Conservation (phyloP, 2,329 filamentous ascomycete species). For the Leptographium procerum region DNA sequence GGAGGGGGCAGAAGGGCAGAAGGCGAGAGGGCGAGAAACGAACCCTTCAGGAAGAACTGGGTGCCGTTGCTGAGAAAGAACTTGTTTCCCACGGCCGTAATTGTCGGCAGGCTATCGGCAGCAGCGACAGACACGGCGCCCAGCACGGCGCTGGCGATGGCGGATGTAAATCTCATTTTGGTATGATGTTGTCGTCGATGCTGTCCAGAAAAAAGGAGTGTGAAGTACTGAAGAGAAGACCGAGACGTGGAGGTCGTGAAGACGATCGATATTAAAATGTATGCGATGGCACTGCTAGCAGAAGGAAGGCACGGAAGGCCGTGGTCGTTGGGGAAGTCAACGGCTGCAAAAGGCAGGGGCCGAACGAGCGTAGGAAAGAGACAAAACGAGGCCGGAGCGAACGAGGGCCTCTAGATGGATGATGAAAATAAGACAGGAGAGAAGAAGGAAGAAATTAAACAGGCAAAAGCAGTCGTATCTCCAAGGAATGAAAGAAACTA, state of each 20-base stretch:
- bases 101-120: constrained; percentile 27
- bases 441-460: background rate
- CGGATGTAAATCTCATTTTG: constrained; percentile 27
- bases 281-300: background rate
- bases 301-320: background rate
- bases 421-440: background rate
- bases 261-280: background rate
- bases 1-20: background rate
- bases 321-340: background rate
- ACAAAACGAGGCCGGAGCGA: background rate
- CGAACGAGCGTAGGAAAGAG: background rate
- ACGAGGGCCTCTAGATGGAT: background rate
- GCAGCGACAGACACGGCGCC: constrained; percentile 12
- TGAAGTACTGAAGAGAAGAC: background rate
- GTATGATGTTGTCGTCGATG: background rate
- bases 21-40: constrained; percentile 2
- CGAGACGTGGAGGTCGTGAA: background rate
- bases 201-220: background rate
- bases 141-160: constrained; percentile 21
- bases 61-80: constrained; percentile 73
- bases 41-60: constrained; percentile 79
- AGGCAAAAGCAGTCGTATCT: background rate
- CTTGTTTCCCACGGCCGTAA: constrained; percentile 59
- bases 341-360: background rate
- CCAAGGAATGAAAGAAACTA: background rate